phyloP scores from a whole-genome alignment of 805 yeast species.

The Isabelozyma pseudorhagii region DNA sequence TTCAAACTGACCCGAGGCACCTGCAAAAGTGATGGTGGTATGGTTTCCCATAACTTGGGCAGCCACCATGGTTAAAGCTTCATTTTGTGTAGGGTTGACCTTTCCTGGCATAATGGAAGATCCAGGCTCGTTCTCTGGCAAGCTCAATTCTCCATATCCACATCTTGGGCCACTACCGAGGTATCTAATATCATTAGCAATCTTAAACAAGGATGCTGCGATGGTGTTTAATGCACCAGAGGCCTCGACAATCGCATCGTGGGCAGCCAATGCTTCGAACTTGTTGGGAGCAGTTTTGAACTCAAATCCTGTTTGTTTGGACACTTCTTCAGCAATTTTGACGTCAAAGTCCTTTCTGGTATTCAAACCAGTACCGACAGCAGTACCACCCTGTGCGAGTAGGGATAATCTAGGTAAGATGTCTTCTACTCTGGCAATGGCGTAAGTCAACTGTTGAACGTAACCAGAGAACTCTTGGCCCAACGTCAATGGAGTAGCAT shows the following conservation, averaged over 20 bases:
- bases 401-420: slow-evolving; percentile 29
- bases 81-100: slow-evolving; percentile 40
- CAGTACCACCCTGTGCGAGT: slow-evolving; percentile 41
- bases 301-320: slow-evolving; percentile 28
- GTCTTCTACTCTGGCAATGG: slow-evolving; percentile 30
- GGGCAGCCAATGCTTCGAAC: slow-evolving; percentile 41
- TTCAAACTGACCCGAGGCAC: slow-evolving; percentile 40
- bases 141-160: slow-evolving; percentile 37
- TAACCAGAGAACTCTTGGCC: slow-evolving; percentile 41
- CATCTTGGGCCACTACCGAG: slow-evolving; percentile 41
- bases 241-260: slow-evolving; percentile 39
- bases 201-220: slow-evolving; percentile 35
- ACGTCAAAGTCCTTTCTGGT: slow-evolving; percentile 36
- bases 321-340: slow-evolving; percentile 30
- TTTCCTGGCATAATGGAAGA: slow-evolving; percentile 42
- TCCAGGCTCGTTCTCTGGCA: slow-evolving; percentile 41
- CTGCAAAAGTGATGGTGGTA: slow-evolving; percentile 36
- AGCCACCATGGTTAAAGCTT: slow-evolving; percentile 40
- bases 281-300: slow-evolving; percentile 39
- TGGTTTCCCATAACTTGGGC: slow-evolving; percentile 39
- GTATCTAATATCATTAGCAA: slow-evolving; percentile 38
- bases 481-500: slow-evolving; percentile 39
- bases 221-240: slow-evolving; percentile 38
- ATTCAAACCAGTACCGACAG: slow-evolving; percentile 41
- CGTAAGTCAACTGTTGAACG: slow-evolving; percentile 34